Evolutionary conservation across 163 green algal species (phyloP).

Genomic region (Scenedesmus sp.): DNA sequence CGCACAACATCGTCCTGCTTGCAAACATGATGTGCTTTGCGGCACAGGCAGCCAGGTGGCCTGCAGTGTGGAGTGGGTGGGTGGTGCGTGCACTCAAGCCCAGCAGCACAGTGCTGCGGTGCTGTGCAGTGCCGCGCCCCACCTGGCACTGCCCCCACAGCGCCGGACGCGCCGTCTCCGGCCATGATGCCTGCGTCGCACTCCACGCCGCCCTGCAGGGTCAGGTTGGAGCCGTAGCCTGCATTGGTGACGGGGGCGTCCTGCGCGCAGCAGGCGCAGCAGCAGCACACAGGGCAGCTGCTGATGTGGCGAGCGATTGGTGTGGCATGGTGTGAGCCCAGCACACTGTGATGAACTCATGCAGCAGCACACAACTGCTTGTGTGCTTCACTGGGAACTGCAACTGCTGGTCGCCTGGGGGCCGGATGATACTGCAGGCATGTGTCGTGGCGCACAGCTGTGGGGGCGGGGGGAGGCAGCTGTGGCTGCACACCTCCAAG

Average conservation of each 20-base stretch:
- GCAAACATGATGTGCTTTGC: no score
- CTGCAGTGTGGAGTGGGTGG: no score
- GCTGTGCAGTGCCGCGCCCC: no score
- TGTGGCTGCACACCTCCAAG: conserved; percentile 62
- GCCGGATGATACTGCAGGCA: no score
- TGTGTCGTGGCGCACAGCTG: not conserved
- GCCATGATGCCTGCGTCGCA: conserved; percentile 87
- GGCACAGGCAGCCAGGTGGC: no score
- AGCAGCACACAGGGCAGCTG: not conserved
- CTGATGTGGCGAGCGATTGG: not conserved
- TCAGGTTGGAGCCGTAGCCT: conserved; percentile 85
- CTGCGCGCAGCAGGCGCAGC: conserved; percentile 61
- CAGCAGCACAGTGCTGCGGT: no score
- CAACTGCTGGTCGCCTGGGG: not conserved
- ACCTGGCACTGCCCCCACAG: conserved; percentile 78
- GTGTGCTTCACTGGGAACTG: not conserved
- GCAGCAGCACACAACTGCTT: not conserved
- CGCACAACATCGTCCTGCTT: no score
- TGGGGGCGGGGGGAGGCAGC: not conserved
- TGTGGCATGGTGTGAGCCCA: not conserved
- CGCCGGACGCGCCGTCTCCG: conserved; percentile 72
- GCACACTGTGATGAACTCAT: not conserved
- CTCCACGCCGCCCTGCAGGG: conserved; percentile 77
- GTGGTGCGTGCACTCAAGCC: no score
- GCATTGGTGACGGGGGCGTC: conserved; percentile 77